A percentile compares a stretch with the other conserved stretches of the same genome.
phyloP scores from a whole-genome alignment of 2,329 filamentous ascomycete species.

The Exophiala phaeomuriformis region DNA sequence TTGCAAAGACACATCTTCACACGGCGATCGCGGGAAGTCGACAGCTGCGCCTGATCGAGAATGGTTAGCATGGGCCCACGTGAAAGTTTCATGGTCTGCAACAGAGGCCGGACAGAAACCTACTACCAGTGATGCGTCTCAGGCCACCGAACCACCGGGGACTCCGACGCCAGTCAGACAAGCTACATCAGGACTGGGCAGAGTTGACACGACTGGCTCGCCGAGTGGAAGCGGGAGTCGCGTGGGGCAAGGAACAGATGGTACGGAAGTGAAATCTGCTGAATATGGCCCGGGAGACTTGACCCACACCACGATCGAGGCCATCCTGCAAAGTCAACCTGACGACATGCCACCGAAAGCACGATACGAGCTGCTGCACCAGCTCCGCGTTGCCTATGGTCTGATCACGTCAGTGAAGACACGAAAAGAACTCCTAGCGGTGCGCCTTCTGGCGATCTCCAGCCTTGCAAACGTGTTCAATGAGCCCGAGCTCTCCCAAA shows the following conservation, averaged over 20 bases:
- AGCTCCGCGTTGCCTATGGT: constrained; percentile 75
- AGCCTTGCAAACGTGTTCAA: constrained; percentile 85
- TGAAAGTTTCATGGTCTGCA: constrained; percentile 73
- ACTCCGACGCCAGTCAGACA: constrained; percentile 73
- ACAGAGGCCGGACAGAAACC: constrained; percentile 26
- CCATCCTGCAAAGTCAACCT: constrained; percentile 39
- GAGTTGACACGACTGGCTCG: constrained; percentile 33
- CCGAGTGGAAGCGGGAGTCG: constrained; percentile 44
- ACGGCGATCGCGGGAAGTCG: constrained; percentile 30
- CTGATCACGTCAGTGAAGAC: constrained; percentile 58
- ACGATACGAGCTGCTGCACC: constrained; percentile 78
- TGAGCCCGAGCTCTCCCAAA: constrained; percentile 76
- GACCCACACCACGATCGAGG: constrained; percentile 29
- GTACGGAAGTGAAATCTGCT: constrained; percentile 7
- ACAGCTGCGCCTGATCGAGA: constrained; percentile 31
- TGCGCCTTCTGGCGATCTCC: constrained; percentile 77
- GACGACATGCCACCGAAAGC: constrained; percentile 62
- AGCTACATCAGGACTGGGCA: constrained; percentile 47
- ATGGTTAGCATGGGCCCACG: constrained; percentile 73
- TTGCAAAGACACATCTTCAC: constrained; percentile 49
- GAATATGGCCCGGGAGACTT: constrained; percentile 21
- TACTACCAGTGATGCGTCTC: constrained; percentile 24
- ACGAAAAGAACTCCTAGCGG: constrained; percentile 68
- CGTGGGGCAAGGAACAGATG: constrained; percentile 30
- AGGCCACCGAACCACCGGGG: constrained; percentile 47